Base-by-base conservation (phyloP, 805 yeast genomes). In the Lipomyces chichibuensis region DNA sequence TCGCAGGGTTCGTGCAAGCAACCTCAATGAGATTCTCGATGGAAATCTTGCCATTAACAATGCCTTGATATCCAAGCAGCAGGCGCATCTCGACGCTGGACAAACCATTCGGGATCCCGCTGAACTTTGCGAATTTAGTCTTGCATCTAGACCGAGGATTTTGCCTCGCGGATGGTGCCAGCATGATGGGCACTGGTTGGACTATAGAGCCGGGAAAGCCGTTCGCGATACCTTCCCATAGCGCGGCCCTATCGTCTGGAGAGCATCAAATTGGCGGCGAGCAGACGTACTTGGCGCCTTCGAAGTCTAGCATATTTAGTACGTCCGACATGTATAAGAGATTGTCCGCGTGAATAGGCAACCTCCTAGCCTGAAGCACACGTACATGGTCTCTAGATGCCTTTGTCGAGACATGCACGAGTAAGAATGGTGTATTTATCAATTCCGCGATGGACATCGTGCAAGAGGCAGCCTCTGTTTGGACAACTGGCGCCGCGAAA, bases 291-390 rank as follows among this genome's bases (percentile, higher is more conserved):
- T 83, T 83, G 13, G 86, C 85, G 7, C 85, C 85, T 66, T 79
- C 81, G 69, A 82, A 83, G 13, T 71, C 63, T 61, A 81, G 84
- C 51, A 59, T 53, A 62, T 77, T 77, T 62, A 81, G 70, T 27
- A 74, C 75, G 51, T 80, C 82, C 39, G 81, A 78, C 2, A 84
- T 81, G 63, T 82, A 80, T 35, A 83, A 83, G 73, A 67, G 83
- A 83, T 74, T 83, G 86, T 83, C 85, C 6, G 84, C 84, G 70
- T 75, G 80, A 3, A 83, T 77, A n/a, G 85, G 84, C 27, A 77
- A 72, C 64, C 79, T 72, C 20, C 76, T 71, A 46, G 78, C 78
- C 74, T 83, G 85, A 0, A 85, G 84, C 2, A 70, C 74, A 59
- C 80, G 77, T 46, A 83, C 84, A 69, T 80, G 81, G 1, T 74